Conservation (phyloP, 2,329 filamentous ascomycete genomes). For the Aspergillus persii region DNA sequence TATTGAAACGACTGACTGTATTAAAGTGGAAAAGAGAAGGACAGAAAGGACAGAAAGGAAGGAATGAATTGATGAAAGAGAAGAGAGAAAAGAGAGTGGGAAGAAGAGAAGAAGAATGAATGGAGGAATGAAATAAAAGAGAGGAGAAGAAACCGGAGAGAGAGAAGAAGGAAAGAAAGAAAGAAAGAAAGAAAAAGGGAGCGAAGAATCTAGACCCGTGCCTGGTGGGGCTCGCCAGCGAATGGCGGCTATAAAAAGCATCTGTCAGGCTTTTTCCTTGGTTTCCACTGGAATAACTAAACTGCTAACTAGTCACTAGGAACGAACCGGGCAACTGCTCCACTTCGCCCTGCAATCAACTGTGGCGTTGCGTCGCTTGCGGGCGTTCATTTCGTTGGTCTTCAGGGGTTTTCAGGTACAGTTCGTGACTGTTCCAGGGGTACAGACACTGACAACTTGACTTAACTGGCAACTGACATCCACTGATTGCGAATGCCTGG, state of each 20-base stretch:
- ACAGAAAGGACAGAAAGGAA: conserved; percentile 6
- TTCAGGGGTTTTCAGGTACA: too few relatives aligned
- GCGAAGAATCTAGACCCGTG: background rate
- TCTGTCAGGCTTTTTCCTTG: background rate
- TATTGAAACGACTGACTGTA: conserved; percentile 21
- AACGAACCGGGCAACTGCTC: too few relatives aligned
- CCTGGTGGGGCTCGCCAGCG: background rate
- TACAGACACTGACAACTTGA: too few relatives aligned
- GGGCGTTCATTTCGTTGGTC: too few relatives aligned
- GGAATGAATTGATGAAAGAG: background rate
- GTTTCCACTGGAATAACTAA: background rate
- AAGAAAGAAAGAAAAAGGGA: background rate
- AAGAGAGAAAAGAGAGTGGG: background rate
- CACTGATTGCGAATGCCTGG: too few relatives aligned
- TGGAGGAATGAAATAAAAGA: conserved; percentile 11
- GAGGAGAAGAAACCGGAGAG: background rate
- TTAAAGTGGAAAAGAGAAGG: background rate
- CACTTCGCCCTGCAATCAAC: too few relatives aligned
- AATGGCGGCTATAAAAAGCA: background rate
- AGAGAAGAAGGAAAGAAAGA: conserved; percentile 7
- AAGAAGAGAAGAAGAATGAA: background rate
- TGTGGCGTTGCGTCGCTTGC: too few relatives aligned
- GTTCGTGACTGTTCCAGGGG: too few relatives aligned
- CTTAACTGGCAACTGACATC: too few relatives aligned
- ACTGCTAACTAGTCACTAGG: too few relatives aligned